Base-by-base conservation (phyloP, 164 flowering plant species). In the Litsea cubeba region DNA sequence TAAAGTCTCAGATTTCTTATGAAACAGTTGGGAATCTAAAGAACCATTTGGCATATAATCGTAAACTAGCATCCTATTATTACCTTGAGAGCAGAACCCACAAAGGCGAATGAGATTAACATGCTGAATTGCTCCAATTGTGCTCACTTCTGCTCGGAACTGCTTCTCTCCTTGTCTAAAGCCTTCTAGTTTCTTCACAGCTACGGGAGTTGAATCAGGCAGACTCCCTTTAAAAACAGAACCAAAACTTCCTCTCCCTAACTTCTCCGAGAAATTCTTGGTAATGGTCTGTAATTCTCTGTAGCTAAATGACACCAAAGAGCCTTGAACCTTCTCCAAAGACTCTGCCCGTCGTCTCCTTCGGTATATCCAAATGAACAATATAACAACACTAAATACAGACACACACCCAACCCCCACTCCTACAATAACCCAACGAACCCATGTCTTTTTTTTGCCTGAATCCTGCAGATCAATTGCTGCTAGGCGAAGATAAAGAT, bases 111-210 rank as follows among this genome's bases (percentile, higher is more conserved):
- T 82, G 11, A 86, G 84, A 79, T 88, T 86, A 22, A 83, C 79
- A 69, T 86, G 89, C 60, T 85, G 92, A 73, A 88, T 81, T 46
- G 81, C 83, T 64, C 93, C 93, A 12, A 89, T 87, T 2, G 91
- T 88, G 80, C 84, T 84, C 7, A 89, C 93, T 70, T 89, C 91
- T 3, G 85, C 71, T 57, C 86, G 73, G 66, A 87, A 87, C 66
- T 85, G 87, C 81, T 87, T 85, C 70, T 85, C 87, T 14, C 84
- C 86, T 76, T 87, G 92, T 35, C 76, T 74, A 24, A 74, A 4
- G 72, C 85, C 75, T 71, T 86, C 84, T 5, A 88, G 87, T 70
- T 75, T 78, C 84, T 86, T 86, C 71, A 83, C 86, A 0, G 87
- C 88, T 32, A 86, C 71, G 17, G 67, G 68, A 14, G 82, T 75